Evolutionary conservation across 176 grass and related monocot species (phyloP).

Genomic region (Bromus sterilis): DNA sequence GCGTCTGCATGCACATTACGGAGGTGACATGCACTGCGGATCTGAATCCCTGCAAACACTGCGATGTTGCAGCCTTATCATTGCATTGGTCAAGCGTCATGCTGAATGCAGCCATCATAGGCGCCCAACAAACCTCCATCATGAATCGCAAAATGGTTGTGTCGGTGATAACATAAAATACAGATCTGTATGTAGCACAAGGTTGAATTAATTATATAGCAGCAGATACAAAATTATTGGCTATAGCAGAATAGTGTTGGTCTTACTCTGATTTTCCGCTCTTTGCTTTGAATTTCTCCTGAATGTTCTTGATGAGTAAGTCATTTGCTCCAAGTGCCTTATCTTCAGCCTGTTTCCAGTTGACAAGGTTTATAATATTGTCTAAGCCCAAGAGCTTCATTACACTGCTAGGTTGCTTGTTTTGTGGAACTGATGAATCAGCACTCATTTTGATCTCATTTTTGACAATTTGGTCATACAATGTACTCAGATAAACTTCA

Average conservation of each 20-base stretch:
- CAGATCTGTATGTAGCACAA: constrained; percentile 46
- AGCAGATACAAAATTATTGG: not conserved
- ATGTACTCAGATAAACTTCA: constrained; percentile 74
- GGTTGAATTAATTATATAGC: constrained; percentile 24
- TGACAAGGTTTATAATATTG: constrained; percentile 86
- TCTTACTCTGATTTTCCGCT: constrained; percentile 89
- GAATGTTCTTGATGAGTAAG: constrained; percentile 91
- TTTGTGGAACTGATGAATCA: constrained; percentile 66
- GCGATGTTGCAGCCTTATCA: constrained; percentile 75
- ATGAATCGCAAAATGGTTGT: constrained; percentile 90
- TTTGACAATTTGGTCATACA: constrained; percentile 97
- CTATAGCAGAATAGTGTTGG: not conserved
- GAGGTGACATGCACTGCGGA: constrained; percentile 86
- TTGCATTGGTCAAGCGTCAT: constrained; percentile 90
- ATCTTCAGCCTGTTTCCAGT: constrained; percentile 82
- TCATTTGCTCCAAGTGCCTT: constrained; percentile 86
- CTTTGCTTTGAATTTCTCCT: constrained; percentile 99
- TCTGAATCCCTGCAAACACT: constrained; percentile 92
- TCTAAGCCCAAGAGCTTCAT: constrained; percentile 94
- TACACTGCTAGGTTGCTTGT: constrained; percentile 73
- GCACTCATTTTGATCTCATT: constrained; percentile 99
- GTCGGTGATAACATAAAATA: constrained; percentile 80
- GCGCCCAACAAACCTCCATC: constrained; percentile 99
- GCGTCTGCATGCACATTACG: constrained; percentile 91
- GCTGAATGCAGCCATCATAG: constrained; percentile 99